phyloP scores from a whole-genome alignment of 345 rosid species.

The Lagerstroemia speciosa region DNA sequence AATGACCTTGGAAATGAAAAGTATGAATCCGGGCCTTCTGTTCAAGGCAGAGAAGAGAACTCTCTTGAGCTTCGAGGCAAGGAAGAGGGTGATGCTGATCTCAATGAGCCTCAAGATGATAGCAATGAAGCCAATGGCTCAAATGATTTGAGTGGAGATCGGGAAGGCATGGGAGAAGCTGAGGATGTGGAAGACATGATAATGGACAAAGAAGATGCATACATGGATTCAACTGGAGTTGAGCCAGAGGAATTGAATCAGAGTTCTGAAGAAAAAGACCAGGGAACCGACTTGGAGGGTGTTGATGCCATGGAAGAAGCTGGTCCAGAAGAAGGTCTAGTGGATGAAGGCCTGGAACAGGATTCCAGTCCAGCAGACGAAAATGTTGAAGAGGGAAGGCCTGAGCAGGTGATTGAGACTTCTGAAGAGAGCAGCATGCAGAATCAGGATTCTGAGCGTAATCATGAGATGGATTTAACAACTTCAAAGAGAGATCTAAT shows the following conservation, averaged over 20 bases:
- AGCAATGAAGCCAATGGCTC: slow-evolving; percentile 34
- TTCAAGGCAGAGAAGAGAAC: slow-evolving; percentile 39
- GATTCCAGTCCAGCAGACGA: slow-evolving; percentile 32
- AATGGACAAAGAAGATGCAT: slow-evolving; percentile 56
- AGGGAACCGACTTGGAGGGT: slow-evolving; percentile 36
- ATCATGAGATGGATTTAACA: slow-evolving; percentile 25
- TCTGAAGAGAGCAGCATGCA: slow-evolving; percentile 26
- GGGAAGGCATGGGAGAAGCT: slow-evolving; percentile 38
- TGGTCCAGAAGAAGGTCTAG: not conserved
- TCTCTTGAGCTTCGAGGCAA: slow-evolving; percentile 74
- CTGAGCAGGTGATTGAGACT: slow-evolving; percentile 30
- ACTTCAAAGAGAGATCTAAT: slow-evolving; percentile 25
- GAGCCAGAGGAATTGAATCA: slow-evolving; percentile 44
- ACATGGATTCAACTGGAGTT: slow-evolving; percentile 52
- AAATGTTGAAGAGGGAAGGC: slow-evolving; percentile 28
- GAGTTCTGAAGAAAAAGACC: slow-evolving; percentile 39
- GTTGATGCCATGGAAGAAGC: slow-evolving; percentile 29
- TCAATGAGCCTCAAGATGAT: slow-evolving; percentile 35
- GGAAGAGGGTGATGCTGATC: slow-evolving; percentile 42
- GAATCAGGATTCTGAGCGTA: slow-evolving; percentile 18
- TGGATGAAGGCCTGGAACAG: slow-evolving; percentile 22
- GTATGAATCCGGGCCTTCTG: slow-evolving; percentile 72
- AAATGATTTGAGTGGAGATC: slow-evolving; percentile 31
- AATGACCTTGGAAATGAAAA: slow-evolving; percentile 36
- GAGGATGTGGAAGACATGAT: slow-evolving; percentile 47